Evolutionary conservation across 148 eudicot species (phyloP).

Genomic region (Pharnaceum exiguum): DNA sequence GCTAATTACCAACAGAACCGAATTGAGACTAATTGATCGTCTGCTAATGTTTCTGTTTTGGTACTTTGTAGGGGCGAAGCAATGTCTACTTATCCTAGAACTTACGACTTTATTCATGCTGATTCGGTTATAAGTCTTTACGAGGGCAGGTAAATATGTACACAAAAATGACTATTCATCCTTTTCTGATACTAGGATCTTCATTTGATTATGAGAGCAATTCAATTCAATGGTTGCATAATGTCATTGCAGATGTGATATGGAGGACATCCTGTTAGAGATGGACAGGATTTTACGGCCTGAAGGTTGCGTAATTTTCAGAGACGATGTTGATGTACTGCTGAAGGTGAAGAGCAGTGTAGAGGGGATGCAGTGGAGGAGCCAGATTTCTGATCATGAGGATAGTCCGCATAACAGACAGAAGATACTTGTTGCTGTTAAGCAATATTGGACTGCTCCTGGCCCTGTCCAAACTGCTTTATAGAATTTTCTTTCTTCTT

Average conservation of each 20-base stretch:
- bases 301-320: slow-evolving; percentile 63
- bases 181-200: not conserved
- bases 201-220: not conserved
- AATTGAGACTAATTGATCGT: not conserved
- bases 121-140: slow-evolving; percentile 72
- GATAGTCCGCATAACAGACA: slow-evolving; percentile 56
- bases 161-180: not conserved
- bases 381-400: slow-evolving; percentile 62
- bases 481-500: slow-evolving; percentile 5
- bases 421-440: slow-evolving; percentile 73
- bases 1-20: too few relatives aligned
- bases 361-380: slow-evolving; percentile 62
- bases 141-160: slow-evolving; percentile 46
- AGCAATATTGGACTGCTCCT: slow-evolving; percentile 75
- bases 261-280: slow-evolving; percentile 66
- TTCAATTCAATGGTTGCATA: too few relatives aligned
- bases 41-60: not conserved
- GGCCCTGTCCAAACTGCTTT: slow-evolving; percentile 17
- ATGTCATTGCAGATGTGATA: slow-evolving; percentile 49
- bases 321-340: slow-evolving; percentile 71
- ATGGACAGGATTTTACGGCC: slow-evolving; percentile 83
- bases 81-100: slow-evolving; percentile 93
- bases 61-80: slow-evolving; percentile 74
- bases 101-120: slow-evolving; percentile 79
- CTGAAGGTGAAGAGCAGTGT: slow-evolving; percentile 42